Evolutionary conservation across 2,329 filamentous ascomycete species (phyloP).

Genomic region (Colletotrichum musicola): DNA sequence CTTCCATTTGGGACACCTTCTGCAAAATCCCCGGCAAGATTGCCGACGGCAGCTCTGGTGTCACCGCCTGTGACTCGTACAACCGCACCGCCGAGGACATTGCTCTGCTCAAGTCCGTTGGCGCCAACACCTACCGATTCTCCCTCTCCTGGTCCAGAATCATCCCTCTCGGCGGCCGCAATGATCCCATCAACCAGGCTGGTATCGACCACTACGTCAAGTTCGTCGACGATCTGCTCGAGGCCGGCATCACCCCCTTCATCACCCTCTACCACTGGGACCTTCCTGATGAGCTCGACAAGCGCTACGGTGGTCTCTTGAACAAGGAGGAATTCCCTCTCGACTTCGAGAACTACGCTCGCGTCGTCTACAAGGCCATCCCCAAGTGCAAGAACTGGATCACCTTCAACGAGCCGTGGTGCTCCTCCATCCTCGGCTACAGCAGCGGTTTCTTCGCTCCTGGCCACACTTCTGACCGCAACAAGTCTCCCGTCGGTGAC

Average conservation of each 20-base stretch:
- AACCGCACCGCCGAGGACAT: constrained; percentile 84
- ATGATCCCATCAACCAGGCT: constrained; percentile 83
- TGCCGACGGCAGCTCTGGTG: constrained; percentile 80
- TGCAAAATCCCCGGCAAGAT: constrained; percentile 86
- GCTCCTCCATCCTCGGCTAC: constrained; percentile 84
- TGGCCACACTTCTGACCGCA: constrained; percentile 82
- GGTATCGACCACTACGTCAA: constrained; percentile 84
- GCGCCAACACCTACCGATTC: constrained; percentile 84
- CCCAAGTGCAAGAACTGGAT: constrained; percentile 89
- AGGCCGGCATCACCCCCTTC: constrained; percentile 82
- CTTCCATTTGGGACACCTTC: constrained; percentile 93
- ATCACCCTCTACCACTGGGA: constrained; percentile 93
- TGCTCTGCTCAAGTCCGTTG: constrained; percentile 78
- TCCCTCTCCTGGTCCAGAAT: constrained; percentile 88
- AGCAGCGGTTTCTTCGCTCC: constrained; percentile 83
- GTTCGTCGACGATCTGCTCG: constrained; percentile 82
- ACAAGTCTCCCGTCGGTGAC: constrained; percentile 78
- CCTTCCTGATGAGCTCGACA: constrained; percentile 81
- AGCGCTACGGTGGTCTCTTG: constrained; percentile 84
- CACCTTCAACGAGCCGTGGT: constrained; percentile 93
- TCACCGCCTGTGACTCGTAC: constrained; percentile 88
- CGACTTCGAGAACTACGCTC: constrained; percentile 85
- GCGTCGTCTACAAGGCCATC: constrained; percentile 79
- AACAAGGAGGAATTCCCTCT: constrained; percentile 86
- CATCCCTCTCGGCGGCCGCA: constrained; percentile 85